Percentiles rank a stretch among this genome's conserved stretches.
Conservation (phyloP, 2,329 filamentous ascomycete genomes). For the Sarocladium kiliense region DNA sequence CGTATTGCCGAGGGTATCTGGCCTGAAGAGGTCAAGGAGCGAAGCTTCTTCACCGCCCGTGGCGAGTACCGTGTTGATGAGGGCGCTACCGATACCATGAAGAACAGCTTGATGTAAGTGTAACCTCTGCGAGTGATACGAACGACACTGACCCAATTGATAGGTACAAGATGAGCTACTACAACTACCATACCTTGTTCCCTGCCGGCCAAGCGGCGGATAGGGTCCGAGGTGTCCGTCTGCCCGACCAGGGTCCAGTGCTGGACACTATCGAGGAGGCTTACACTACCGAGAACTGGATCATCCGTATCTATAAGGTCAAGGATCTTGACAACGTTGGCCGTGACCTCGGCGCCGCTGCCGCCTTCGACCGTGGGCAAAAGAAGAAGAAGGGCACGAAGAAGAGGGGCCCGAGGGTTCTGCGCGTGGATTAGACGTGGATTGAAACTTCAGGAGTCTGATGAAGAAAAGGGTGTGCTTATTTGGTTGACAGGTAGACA, state of each 20-base stretch:
- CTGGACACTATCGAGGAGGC: conserved; percentile 92
- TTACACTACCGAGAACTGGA: conserved; percentile 99
- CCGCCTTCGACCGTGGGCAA: conserved; percentile 70
- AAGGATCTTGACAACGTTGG: conserved; percentile 97
- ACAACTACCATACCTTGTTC: conserved; percentile 93
- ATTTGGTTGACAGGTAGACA: conserved; percentile 23
- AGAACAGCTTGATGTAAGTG: conserved; percentile 95
- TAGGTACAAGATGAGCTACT: conserved; percentile 99
- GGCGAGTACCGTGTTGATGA: conserved; percentile 95
- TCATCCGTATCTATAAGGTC: conserved; percentile 99
- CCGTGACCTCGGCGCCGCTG: conserved; percentile 69
- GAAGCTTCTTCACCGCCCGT: conserved; percentile 87
- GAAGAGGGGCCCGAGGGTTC: conserved; percentile 64
- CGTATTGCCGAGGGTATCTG: conserved; percentile 98
- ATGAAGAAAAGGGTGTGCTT: background rate
- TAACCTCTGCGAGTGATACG: conserved; percentile 14
- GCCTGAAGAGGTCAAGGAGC: conserved; percentile 98
- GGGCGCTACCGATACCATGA: conserved; percentile 94
- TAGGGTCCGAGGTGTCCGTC: conserved; percentile 73
- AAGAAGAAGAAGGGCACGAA: conserved; percentile 78
- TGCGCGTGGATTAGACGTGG: conserved; percentile 63
- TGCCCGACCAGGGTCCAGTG: conserved; percentile 80
- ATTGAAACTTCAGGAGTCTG: background rate
- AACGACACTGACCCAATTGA: background rate
- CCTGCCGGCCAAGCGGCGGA: conserved; percentile 85